phyloP scores from a whole-genome alignment of 768 basidiomycete species.

The Cystofilobasidium macerans region DNA sequence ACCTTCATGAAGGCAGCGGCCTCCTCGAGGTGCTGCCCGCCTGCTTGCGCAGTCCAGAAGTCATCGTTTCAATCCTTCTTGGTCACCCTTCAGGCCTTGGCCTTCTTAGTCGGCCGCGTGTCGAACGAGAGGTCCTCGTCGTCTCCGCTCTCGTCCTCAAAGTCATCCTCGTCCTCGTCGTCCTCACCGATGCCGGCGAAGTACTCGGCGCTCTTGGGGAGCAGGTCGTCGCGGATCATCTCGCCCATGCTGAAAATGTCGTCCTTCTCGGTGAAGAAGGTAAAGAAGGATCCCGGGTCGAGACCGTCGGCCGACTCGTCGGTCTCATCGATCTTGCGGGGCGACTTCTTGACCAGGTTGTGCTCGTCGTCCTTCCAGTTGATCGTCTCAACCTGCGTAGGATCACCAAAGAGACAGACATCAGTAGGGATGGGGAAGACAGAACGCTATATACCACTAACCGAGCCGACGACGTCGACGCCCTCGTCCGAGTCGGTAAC shows the following conservation, averaged over 20 bases:
- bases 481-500: conserved; percentile 16
- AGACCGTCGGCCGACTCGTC: conserved; percentile 21
- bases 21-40: too few relatives aligned
- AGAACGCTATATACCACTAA: neutral
- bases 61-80: conserved; percentile 8
- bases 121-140: conserved; percentile 18
- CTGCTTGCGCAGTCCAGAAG: too few relatives aligned
- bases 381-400: conserved; percentile 10
- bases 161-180: conserved; percentile 15
- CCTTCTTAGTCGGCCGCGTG: conserved; percentile 23
- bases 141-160: conserved; percentile 14
- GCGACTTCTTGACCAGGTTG: conserved; percentile 16
- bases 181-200: conserved; percentile 24
- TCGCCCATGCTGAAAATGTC: conserved; percentile 18
- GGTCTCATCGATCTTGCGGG: conserved; percentile 4
- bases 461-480: conserved; percentile 9
- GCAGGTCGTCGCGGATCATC: conserved; percentile 20
- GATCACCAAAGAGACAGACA: neutral
- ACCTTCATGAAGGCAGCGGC: too few relatives aligned
- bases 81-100: too few relatives aligned
- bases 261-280: conserved; percentile 13
- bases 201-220: conserved; percentile 17
- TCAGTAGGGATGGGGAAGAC: neutral
- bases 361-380: conserved; percentile 26
- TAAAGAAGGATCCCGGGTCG: conserved; percentile 26